A percentile compares a stretch with the other conserved stretches of the same genome.
Evolutionary conservation across 1,139 yeast genomes (phyloP).

Genomic region (Scheffersomyces quercinus): DNA sequence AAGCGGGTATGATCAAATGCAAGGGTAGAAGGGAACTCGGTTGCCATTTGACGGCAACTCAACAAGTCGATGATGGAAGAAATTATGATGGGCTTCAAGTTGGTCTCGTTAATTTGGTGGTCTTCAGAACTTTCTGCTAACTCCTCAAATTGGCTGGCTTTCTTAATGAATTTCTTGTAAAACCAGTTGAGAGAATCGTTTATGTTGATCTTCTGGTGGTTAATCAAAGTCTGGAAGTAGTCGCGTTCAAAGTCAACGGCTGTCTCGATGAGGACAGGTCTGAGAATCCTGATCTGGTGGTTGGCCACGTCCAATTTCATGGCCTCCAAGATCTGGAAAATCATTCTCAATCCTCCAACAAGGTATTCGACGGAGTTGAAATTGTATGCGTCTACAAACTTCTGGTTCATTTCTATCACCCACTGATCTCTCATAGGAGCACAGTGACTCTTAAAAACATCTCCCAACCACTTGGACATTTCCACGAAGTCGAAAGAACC

Average conservation of each 20-base stretch:
- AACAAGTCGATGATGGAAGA: slow-evolving; percentile 60
- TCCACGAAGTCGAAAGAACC: slow-evolving; percentile 68
- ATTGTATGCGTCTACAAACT: slow-evolving; percentile 63
- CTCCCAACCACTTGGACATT: slow-evolving; percentile 69
- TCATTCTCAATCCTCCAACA: slow-evolving; percentile 75
- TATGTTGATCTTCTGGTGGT: slow-evolving; percentile 66
- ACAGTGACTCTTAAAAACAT: slow-evolving; percentile 77
- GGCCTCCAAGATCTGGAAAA: slow-evolving; percentile 87
- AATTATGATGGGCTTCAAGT: slow-evolving; percentile 41
- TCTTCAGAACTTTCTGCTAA: slow-evolving; percentile 9
- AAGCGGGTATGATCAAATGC: slow-evolving; percentile 87
- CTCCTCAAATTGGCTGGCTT: slow-evolving; percentile 2
- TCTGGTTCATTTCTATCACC: slow-evolving; percentile 81
- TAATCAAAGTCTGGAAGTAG: slow-evolving; percentile 72
- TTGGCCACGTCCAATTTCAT: slow-evolving; percentile 96
- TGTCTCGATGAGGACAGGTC: slow-evolving; percentile 84
- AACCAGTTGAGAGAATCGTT: slow-evolving; percentile 75
- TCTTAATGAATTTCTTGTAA: slow-evolving; percentile 37
- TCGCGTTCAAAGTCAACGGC: slow-evolving; percentile 93
- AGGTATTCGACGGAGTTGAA: slow-evolving; percentile 54
- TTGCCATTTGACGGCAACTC: slow-evolving; percentile 77
- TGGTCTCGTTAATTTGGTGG: slow-evolving; percentile 12
- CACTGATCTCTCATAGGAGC: slow-evolving; percentile 95
- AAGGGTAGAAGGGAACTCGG: slow-evolving; percentile 80
- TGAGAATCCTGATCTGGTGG: slow-evolving; percentile 82